Evolutionary conservation across 345 rosid genomes (phyloP).

Genomic region (Lenwebbia sp.): DNA sequence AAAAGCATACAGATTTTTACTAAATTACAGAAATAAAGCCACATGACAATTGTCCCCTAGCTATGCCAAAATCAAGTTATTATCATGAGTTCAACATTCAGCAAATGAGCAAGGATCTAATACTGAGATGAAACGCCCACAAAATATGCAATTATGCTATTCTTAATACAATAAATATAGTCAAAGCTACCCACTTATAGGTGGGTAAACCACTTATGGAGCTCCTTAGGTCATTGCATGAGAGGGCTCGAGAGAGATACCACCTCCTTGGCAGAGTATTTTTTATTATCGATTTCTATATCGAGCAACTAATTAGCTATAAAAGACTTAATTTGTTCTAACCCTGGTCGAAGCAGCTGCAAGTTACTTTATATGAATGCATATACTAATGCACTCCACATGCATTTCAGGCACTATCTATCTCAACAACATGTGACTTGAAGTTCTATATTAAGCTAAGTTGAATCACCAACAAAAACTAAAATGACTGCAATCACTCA

Average conservation of each 20-base stretch:
- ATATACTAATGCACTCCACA: not conserved
- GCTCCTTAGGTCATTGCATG: not conserved
- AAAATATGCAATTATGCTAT: not conserved
- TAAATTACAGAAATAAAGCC: not conserved
- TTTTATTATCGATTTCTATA: not conserved
- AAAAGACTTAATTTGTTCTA: not conserved
- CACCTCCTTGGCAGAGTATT: not conserved
- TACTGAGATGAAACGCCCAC: not conserved
- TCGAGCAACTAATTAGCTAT: not conserved
- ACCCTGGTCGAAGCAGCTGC: not conserved
- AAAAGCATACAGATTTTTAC: constrained; percentile 1
- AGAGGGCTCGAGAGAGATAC: not conserved
- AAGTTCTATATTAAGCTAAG: not conserved
- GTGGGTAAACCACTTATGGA: not conserved
- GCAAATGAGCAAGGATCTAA: not conserved
- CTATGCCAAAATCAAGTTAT: not conserved
- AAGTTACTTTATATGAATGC: not conserved
- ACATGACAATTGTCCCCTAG: not conserved
- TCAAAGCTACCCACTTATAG: not conserved
- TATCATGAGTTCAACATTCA: not conserved
- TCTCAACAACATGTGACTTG: not conserved
- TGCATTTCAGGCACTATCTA: not conserved
- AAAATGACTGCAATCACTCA: not conserved
- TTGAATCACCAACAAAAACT: not conserved
- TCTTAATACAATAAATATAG: not conserved